Conservation (phyloP, 352 stramenopile species). For the Peronospora belbahrii region DNA sequence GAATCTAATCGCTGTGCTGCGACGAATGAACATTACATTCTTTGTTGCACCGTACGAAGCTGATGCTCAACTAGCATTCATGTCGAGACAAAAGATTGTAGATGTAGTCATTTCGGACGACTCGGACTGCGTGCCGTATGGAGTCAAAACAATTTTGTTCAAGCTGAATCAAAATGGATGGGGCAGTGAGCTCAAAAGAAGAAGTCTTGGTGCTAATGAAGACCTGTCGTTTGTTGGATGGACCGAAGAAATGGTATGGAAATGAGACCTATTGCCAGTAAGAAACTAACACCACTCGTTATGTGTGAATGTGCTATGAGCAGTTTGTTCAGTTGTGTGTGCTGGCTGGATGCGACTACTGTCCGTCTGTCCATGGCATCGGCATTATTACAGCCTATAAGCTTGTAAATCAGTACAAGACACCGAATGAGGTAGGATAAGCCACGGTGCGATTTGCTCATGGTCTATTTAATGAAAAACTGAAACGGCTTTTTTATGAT, state of each 20-base stretch:
- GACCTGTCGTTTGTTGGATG: constrained; percentile 75
- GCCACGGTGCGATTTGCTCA: neutral
- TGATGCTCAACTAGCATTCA: constrained; percentile 94
- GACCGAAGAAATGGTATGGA: constrained; percentile 85
- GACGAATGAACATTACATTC: constrained; percentile 77
- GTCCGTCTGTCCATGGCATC: constrained; percentile 56
- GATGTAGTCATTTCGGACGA: constrained; percentile 96
- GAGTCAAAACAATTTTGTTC: constrained; percentile 87
- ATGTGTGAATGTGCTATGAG: neutral
- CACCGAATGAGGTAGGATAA: constrained; percentile 38
- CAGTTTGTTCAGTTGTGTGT: constrained; percentile 83
- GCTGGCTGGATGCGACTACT: constrained; percentile 87
- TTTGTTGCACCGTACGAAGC: constrained; percentile 96
- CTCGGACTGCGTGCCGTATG: constrained; percentile 93
- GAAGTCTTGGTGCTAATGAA: constrained; percentile 74
- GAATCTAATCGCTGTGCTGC: constrained; percentile 53
- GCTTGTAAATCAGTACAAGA: constrained; percentile 46
- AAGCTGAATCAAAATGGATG: constrained; percentile 88
- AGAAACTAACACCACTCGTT: no score
- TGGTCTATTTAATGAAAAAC: neutral
- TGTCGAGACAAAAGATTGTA: constrained; percentile 80
- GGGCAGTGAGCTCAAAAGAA: constrained; percentile 81
- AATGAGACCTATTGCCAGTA: no score
- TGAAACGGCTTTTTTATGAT: neutral
- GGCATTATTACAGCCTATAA: constrained; percentile 83